Evolutionary conservation across 2,329 filamentous ascomycete species (phyloP), one percentile per base, ranked within the genome.

Genomic region (Cordyceps cateniannulata): DNA sequence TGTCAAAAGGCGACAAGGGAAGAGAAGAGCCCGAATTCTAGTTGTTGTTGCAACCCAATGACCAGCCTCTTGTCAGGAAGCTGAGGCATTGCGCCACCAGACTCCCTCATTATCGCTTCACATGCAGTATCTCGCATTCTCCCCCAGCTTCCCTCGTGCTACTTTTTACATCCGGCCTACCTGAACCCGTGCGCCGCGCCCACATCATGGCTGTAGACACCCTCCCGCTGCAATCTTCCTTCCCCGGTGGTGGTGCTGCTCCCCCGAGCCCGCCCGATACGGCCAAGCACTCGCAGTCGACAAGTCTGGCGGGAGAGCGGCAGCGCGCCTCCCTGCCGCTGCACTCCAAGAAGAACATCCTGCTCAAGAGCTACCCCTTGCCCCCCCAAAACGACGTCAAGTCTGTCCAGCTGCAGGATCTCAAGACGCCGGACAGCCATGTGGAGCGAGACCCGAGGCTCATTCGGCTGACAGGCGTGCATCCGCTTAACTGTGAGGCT

Each of bases 401-500:
- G 42, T 53, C 49, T 22, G 57, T 60, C 3, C 57, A 60, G 49
- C 25, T 27, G 2, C 48, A 59, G 35, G 48, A 59, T 42, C 20
- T 52, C 32, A 52, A 52, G 18, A 59, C 57, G 20, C 57, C 57
- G 14, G 57, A 59, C 18, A 20, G 25, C 65, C 90, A 93, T 77
- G 89, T 97, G 24, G 81, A 86, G 25, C 82, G 93, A 71, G 92
- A 96, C 74, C 80, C 88, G 1, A 83, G 92, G 45, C 79, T 96
- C 16, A 95, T 97, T 64, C 84, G 93, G 55, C 78, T 97, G 16
- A 97, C 93, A 10, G 93, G 93, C 27, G 83, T 90, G 6, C 93
- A 96, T 73, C 93, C 93, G 1, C 96, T 96, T 78, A 97, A 97
- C 68, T 87, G 90, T 54, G 93, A 97, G 74, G 83, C 93, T 10